phyloP scores from a whole-genome alignment of 2,329 filamentous ascomycete species.

The Pseudocercospora crystallina region DNA sequence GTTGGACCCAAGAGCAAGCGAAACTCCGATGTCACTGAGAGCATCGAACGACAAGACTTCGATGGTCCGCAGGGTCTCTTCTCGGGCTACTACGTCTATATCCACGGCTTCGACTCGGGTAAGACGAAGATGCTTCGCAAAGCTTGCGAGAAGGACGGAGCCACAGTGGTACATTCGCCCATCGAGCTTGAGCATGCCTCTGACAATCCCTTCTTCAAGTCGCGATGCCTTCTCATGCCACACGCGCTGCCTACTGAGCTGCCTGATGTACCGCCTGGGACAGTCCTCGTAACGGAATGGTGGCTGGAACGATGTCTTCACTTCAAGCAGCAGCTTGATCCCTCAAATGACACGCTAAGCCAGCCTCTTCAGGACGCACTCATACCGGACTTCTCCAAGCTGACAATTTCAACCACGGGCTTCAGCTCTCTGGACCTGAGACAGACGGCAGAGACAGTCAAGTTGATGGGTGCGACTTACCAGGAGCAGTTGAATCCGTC shows the following conservation, averaged over 20 bases:
- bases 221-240: constrained; percentile 35
- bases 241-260: constrained; percentile 26
- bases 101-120: constrained; percentile 29
- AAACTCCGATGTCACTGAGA: background rate
- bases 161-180: constrained; percentile 25
- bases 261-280: constrained; percentile 28
- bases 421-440: constrained; percentile 69
- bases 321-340: constrained; percentile 68
- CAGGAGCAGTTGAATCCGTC: constrained; percentile 71
- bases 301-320: constrained; percentile 89
- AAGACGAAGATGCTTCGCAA: constrained; percentile 22
- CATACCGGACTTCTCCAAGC: constrained; percentile 60
- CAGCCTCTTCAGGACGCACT: constrained; percentile 63
- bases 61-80: constrained; percentile 29
- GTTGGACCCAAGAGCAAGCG: background rate
- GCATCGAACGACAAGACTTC: background rate
- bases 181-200: constrained; percentile 26
- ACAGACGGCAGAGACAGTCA: constrained; percentile 75
- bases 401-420: constrained; percentile 55
- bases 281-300: constrained; percentile 73
- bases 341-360: constrained; percentile 69
- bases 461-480: constrained; percentile 71
- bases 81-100: constrained; percentile 29
- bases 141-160: constrained; percentile 33
- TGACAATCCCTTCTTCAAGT: constrained; percentile 13